Base-by-base conservation (phyloP, 176 grass and related monocot genomes). In the Carex littledalei region DNA sequence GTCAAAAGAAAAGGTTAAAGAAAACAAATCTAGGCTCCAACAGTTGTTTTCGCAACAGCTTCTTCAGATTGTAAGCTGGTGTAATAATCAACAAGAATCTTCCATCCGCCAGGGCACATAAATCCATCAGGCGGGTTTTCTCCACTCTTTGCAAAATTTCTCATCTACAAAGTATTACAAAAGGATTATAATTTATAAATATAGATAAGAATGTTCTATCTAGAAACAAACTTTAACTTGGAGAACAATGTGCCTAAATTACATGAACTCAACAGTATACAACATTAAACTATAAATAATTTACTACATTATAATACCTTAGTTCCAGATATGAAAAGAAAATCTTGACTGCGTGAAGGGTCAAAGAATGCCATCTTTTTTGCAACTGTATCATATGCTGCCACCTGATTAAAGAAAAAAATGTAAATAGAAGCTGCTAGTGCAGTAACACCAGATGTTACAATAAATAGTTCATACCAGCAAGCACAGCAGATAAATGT, bases 351-450 rank as follows among this genome's bases (percentile, higher is more conserved):
- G 5, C 93, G 96, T 39, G 93, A 90, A 71, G 96, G 93, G 60
- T 98, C 96, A 53, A 98, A 98, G 73, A 98, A 98, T 9, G 96
- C 91, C 93, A 98, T 98, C 88, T 98, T 87, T 70, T 94, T 89
- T 41, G 90, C 91, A 31, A 89, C 84, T 8, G 85, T 89, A 68
- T 98, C 93, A 50, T 98, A 98, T 0, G 96, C 93, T 63, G 93
- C 96, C 9, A 98, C 96, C 96, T 98, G 6, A 24, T 53, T 26
- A 61, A 75, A 37, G 13, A 77, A 20, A 53, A 53, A 82, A n/a
- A 79, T 29, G 63, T 85, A 73, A 86, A 68, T 29, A 68, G 17
- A 67, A 83, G 15, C 15, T 81, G 15, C 21, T 31, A 56, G 50
- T 41, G 47, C n/a, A 50, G 67, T 47, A 78, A 73, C 31, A 77